Evolutionary conservation across 139 green algal species (phyloP).

Genomic region (Raphidocelis subcapitata): DNA sequence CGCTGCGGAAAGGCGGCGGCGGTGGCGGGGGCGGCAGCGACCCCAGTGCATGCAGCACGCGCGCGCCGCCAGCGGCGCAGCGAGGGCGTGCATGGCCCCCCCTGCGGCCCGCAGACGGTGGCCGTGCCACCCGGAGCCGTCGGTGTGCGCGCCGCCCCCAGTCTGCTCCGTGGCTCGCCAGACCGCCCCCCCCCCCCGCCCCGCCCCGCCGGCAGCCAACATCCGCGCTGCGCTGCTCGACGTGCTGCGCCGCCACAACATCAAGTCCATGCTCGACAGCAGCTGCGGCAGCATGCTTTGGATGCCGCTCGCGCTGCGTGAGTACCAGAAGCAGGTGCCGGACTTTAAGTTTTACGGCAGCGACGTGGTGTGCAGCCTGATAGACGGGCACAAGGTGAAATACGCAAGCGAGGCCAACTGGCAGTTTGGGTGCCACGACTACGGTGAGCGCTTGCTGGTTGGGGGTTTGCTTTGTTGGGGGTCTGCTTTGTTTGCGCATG

Average conservation of each 20-base stretch:
- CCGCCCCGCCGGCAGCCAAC: background rate
- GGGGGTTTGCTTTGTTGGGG: too few relatives aligned
- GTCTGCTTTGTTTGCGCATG: too few relatives aligned
- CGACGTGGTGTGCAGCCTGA: constrained; percentile 22
- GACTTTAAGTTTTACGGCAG: constrained; percentile 20
- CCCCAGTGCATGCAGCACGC: too few relatives aligned
- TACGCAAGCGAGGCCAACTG: background rate
- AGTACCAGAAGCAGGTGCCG: background rate
- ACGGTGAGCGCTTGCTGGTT: background rate
- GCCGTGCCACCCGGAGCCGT: too few relatives aligned
- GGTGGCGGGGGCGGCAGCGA: too few relatives aligned
- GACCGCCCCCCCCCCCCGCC: too few relatives aligned
- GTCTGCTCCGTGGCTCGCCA: too few relatives aligned
- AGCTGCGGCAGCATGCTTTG: constrained; percentile 31
- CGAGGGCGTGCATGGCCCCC: too few relatives aligned
- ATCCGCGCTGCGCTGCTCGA: background rate
- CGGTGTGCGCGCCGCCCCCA: too few relatives aligned
- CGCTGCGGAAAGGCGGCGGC: too few relatives aligned
- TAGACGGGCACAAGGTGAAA: background rate
- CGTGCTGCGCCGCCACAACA: constrained; percentile 4
- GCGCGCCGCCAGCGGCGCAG: too few relatives aligned
- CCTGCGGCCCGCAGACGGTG: too few relatives aligned
- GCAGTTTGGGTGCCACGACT: constrained; percentile 24
- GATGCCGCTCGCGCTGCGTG: constrained; percentile 20
- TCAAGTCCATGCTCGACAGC: constrained; percentile 23